Evolutionary conservation across 1,139 yeast species (phyloP), one percentile per base, ranked within the genome.

Genomic region (Yamadazyma siamensis): DNA sequence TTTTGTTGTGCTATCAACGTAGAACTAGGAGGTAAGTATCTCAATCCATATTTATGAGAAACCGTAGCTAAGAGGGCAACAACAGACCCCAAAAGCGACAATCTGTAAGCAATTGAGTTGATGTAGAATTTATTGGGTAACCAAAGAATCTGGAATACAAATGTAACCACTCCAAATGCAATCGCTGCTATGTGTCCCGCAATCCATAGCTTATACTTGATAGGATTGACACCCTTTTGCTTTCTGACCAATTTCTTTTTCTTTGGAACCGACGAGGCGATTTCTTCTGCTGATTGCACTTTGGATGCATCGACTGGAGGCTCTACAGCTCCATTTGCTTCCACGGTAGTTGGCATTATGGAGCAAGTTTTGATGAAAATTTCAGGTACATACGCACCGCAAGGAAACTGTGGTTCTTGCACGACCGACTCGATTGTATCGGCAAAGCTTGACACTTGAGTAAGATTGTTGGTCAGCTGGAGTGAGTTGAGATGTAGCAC

Each of bases 1-100:
- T 81, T 81, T 42, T 77, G 84, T 26, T 82, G 78, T 12, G 85
- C 74, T 28, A 80, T 44, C 49, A 83, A 61, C 8, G 81, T 69
- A 29, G 73, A 62, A 46, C 72, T 65, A 9, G 77, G 66, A 7
- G 89, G 88, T 40, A 70, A 56, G 32, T 64, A 64, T 17, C 52
- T 53, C 31, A 71, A 50, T 11, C 79, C 79, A 60, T 76, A 80
- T 41, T 72, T 75, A 33, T 80, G 81, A 25, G 72, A 51, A 34
- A 75, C 61, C 1, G 86, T 71, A 23, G 78, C 60, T 1, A 69
- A 44, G 45, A 78, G 69, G 2, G 88, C 66, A n/a, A 59, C 36
- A 22, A 75, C 52, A 1, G 79, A 70, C 7, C 89, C 89, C 8
- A 75, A 29, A 16, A 81, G 58, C 3, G 81, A 52, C 30, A 77